Evolutionary conservation across 148 eudicot genomes (phyloP), one percentile per base, ranked within the genome.

Genomic region (Fagopyrum tataricum): DNA sequence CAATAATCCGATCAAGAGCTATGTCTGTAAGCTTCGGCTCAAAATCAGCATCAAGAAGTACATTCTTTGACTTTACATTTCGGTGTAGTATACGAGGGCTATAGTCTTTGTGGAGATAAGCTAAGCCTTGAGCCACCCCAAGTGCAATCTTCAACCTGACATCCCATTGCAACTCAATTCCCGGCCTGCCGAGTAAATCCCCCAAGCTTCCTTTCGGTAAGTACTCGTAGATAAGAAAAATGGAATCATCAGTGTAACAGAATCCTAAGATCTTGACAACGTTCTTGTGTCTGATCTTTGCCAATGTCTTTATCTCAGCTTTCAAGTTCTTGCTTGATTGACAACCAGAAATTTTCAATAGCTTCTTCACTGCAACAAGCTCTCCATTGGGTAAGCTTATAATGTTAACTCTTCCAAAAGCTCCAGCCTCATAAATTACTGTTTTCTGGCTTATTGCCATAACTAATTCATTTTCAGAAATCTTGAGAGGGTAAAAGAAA

Each of bases 41-140:
- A 59, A 84, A 84, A 77, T 88, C 85, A 44, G 78, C 82, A 78
- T 90, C 96, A 47, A 93, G 75, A 76, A 93, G 88, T 72, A 90
- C 74, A 76, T 93, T 93, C 12, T 51, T 86, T 21, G 96, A 84
- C 70, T 87, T 93, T 40, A 93, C 24, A 79, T 90, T 83, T 75
- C 98, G 79, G 52, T 90, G 91, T 69, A 93, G 83, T 62, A 87
- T 78, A 81, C 77, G 86, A 18, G 91, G 91, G 71, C 81, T 78
- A 76, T 93, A 93, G 76, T 93, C 98, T 61, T 83, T 77, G 77
- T 90, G 98, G 75, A 93, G 88, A 75, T 93, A 93, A 20, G 93
- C 90, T 71, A 93, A 84, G 66, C 87, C 96, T 82, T 86, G 96
- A 81, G 98, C 96, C 79, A 93, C 83, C 17, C 98, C 96, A 79